Evolutionary conservation across 1,284 basidiomycete genomes (phyloP).

Genomic region (Apiotrichum domesticum): DNA sequence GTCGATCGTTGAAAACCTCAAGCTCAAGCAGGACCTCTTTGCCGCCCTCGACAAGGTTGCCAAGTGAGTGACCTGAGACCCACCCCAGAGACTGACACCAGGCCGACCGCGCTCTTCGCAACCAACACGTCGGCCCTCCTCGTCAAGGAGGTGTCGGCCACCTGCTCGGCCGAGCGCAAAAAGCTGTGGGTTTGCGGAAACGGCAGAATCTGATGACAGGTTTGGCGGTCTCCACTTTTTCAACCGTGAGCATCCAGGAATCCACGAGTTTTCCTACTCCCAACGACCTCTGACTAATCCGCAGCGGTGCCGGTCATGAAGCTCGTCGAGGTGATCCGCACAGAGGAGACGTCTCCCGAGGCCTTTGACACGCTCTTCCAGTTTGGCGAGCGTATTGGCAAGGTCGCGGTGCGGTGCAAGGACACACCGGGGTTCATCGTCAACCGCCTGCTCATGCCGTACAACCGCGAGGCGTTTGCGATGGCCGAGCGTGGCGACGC

Average conservation of each 20-base stretch:
- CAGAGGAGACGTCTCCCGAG: conserved; percentile 48
- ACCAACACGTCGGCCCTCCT: conserved; percentile 54
- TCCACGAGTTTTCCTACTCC: too few species aligned
- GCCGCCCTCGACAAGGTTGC: conserved; percentile 51
- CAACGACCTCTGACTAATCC: neutral
- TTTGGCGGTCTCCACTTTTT: conserved; percentile 56
- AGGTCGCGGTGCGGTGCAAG: conserved; percentile 53
- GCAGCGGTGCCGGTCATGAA: conserved; percentile 52
- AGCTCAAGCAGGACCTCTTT: conserved; percentile 54
- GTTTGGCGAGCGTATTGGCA: conserved; percentile 52
- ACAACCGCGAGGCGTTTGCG: conserved; percentile 53
- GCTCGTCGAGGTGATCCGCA: conserved; percentile 54
- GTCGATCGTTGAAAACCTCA: conserved; percentile 55
- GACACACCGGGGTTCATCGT: conserved; percentile 54
- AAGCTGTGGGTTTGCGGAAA: conserved; percentile 18
- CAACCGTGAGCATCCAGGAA: conserved; percentile 37
- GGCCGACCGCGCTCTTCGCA: conserved; percentile 48
- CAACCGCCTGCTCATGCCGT: conserved; percentile 52
- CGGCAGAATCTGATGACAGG: conserved; percentile 19
- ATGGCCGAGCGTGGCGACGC: conserved; percentile 57
- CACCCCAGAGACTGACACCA: conserved; percentile 8
- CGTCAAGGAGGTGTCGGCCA: conserved; percentile 50
- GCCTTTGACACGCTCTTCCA: conserved; percentile 49
- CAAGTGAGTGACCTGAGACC: conserved; percentile 28
- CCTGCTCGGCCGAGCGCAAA: conserved; percentile 37